A percentile compares a stretch with the other conserved stretches of the same genome.
Conservation (phyloP, 208 protist species). For the Entamoeba invadens region DNA sequence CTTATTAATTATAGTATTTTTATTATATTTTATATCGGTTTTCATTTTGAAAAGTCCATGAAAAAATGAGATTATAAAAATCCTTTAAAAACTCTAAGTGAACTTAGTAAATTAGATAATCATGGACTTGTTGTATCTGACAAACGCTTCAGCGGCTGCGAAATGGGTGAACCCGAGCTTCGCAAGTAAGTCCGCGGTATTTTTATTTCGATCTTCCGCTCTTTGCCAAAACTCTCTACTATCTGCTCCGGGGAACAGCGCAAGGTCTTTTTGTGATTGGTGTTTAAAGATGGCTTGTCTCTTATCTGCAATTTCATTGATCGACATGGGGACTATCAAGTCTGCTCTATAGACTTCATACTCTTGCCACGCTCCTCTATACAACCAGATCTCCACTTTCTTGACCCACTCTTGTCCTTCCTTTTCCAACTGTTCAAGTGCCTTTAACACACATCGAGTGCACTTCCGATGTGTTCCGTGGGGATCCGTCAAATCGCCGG, state of each 20-base stretch:
- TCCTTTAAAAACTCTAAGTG: neutral
- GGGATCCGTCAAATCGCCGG: constrained; percentile 49
- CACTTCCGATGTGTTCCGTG: constrained; percentile 45
- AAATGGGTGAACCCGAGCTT: neutral
- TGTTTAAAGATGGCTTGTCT: constrained; percentile 44
- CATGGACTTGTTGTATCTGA: neutral
- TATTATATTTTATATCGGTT: too few species aligned
- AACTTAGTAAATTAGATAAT: neutral
- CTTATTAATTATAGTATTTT: too few species aligned
- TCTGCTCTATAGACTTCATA: constrained; percentile 33
- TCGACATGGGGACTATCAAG: constrained; percentile 39
- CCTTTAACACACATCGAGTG: constrained; percentile 29
- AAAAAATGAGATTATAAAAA: too few species aligned
- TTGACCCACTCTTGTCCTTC: neutral
- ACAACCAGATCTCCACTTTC: constrained; percentile 35
- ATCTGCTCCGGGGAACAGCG: constrained; percentile 46
- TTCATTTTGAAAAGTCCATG: too few species aligned
- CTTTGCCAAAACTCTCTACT: constrained; percentile 45
- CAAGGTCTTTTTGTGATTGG: constrained; percentile 50
- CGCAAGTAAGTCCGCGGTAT: constrained; percentile 5
- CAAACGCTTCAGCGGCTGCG: neutral
- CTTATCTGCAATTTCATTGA: constrained; percentile 36
- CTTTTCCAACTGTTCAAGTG: constrained; percentile 23
- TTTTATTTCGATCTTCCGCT: constrained; percentile 37
- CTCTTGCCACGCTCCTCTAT: constrained; percentile 51